Evolutionary conservation across 75 land plant species (phyloP), one percentile per base, ranked within the genome.

Genomic region (Pseudotsuga menziesii): DNA sequence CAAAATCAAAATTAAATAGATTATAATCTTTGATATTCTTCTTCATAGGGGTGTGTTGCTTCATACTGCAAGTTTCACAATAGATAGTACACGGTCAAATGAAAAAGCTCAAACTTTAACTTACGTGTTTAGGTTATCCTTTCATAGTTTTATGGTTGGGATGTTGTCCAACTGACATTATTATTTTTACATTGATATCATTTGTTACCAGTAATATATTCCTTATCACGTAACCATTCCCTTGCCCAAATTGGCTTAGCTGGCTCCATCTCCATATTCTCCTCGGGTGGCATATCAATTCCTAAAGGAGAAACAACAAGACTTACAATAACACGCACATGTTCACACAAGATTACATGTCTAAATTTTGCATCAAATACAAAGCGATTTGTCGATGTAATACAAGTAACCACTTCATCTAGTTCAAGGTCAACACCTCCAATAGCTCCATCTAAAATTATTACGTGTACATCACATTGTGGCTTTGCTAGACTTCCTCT

Each of bases 351-450:
- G 20, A 86, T 79, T 4, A 87, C 77, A 7, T 98, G 99, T 81
- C 94, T 98, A 85, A 97, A 90, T 60, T 91, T 92, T 22, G 99
- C 99, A 83, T 91, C 93, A 78, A 97, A 97, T 19, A 93, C 81
- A 76, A 97, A 95, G 52, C 97, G 98, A 81, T 94, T 95, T 23
- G 79, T 77, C 62, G 95, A 80, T 22, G 98, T 97, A 15, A 97
- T 59, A 13, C 96, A 94, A 56, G 99, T 94, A 77, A 94, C 98
- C 61, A 97, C 70, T 78, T 97, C 99, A 61, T 98, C 99, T 19
- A 89, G 83, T 62, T 92, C 92, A 82, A 97, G 88, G 85, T 93
- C 98, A 81, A 97, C 82, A 44, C 98, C 99, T 39, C 98, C 99
- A 69, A 97, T 84, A 48, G 92, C 90, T 36, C 99, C 98, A 88